Conservation (phyloP, 768 basidiomycete genomes). For the Auriscalpium vulgare region DNA sequence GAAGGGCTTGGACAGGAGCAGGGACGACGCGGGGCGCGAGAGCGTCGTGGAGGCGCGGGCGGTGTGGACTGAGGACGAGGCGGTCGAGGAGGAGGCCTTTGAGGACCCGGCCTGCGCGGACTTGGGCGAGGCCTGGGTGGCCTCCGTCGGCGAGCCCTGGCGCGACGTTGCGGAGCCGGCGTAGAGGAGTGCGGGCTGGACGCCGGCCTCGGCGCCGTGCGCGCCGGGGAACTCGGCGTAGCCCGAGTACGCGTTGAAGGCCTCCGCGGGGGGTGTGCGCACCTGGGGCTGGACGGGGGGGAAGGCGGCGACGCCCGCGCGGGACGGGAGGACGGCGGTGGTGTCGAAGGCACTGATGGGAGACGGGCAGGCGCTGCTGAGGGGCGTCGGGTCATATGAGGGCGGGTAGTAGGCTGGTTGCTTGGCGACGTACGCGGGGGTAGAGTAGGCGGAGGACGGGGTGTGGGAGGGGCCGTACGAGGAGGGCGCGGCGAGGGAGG, state of each 20-base stretch:
- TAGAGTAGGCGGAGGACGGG: neutral
- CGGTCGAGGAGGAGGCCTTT: constrained; percentile 21
- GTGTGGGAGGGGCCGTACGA: constrained; percentile 19
- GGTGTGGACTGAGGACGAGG: constrained; percentile 17
- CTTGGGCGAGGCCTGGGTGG: constrained; percentile 32
- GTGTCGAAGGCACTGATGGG: constrained; percentile 46
- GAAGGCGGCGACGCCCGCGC: constrained; percentile 26
- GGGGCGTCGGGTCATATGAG: constrained; percentile 11
- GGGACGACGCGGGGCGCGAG: constrained; percentile 44
- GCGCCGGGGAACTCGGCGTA: constrained; percentile 65
- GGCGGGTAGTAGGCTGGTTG: neutral
- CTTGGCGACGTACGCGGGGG: neutral
- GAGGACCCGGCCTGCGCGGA: constrained; percentile 19
- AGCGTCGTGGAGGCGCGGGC: constrained; percentile 37
- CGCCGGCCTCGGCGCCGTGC: constrained; percentile 12
- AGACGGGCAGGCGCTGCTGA: constrained; percentile 17
- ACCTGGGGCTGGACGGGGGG: constrained; percentile 27
- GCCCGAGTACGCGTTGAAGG: constrained; percentile 63
- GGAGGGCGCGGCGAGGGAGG: constrained; percentile 34
- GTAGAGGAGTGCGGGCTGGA: constrained; percentile 56
- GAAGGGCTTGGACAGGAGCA: constrained; percentile 81
- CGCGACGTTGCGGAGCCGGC: constrained; percentile 30
- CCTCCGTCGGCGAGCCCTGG: constrained; percentile 38
- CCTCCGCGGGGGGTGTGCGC: constrained; percentile 34
- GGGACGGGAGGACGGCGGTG: constrained; percentile 44